phyloP scores from a whole-genome alignment of 1,284 basidiomycete genomes.

The Vanrija sp. region DNA sequence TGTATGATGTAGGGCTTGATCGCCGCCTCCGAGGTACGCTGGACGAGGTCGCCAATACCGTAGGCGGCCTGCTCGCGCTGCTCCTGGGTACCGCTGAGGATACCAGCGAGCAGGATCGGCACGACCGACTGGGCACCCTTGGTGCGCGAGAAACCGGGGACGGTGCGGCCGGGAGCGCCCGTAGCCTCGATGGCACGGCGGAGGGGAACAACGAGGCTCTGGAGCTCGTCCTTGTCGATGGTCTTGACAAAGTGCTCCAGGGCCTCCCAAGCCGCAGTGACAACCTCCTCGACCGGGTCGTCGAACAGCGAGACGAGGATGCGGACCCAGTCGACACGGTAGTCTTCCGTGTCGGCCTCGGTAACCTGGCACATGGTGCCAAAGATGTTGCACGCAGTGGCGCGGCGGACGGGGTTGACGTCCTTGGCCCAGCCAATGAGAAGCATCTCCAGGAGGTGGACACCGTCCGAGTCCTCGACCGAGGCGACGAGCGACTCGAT shows the following conservation, averaged over 20 bases:
- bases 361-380: constrained; percentile 75
- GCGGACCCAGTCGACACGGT: constrained; percentile 93
- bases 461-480: constrained; percentile 74
- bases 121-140: constrained; percentile 87
- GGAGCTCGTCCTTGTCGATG: constrained; percentile 86
- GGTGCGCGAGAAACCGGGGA: constrained; percentile 83
- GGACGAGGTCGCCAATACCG: constrained; percentile 89
- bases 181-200: constrained; percentile 83
- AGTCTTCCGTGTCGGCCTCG: constrained; percentile 68
- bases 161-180: constrained; percentile 69
- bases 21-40: constrained; percentile 78
- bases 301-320: constrained; percentile 82
- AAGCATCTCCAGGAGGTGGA: constrained; percentile 81
- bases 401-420: constrained; percentile 64
- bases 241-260: constrained; percentile 87
- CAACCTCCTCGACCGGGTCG: constrained; percentile 68
- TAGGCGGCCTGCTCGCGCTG: constrained; percentile 83
- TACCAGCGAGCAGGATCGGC: constrained; percentile 81
- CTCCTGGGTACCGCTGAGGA: constrained; percentile 54
- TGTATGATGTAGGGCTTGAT: constrained; percentile 97
- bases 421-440: constrained; percentile 87
- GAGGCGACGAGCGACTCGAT: constrained; percentile 66
- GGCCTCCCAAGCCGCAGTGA: constrained; percentile 76
- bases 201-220: constrained; percentile 80
- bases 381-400: constrained; percentile 74